Evolutionary conservation across 495 filamentous ascomycete genomes (phyloP).

Genomic region (Rostrohypoxylon terebratum): DNA sequence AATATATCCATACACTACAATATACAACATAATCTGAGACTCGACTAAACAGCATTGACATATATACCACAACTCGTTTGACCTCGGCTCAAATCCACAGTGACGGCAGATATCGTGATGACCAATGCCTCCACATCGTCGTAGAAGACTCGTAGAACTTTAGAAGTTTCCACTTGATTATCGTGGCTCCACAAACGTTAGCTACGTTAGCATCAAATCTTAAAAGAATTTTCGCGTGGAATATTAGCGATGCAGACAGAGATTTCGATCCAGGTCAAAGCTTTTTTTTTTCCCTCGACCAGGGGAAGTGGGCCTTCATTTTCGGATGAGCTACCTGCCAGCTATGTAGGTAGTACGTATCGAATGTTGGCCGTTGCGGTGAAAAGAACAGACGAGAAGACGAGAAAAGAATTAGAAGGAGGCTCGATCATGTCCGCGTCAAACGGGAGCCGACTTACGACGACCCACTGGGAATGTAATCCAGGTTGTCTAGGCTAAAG

Average conservation of each 20-base stretch:
- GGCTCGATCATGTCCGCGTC: conserved; percentile 25
- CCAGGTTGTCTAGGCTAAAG: conserved; percentile 29
- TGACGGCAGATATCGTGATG: conserved; percentile 7
- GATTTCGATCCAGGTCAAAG: conserved; percentile 41
- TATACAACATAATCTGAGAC: not conserved
- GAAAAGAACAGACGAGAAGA: conserved; percentile 24
- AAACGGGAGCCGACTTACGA: conserved; percentile 20
- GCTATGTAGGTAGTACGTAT: conserved; percentile 31
- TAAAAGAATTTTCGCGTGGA: conserved; percentile 34
- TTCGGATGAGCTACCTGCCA: conserved; percentile 21
- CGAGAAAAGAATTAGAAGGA: conserved; percentile 19
- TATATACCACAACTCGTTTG: conserved; percentile 1
- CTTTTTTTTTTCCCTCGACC: conserved; percentile 26
- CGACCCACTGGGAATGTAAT: conserved; percentile 21
- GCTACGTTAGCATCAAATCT: conserved; percentile 25
- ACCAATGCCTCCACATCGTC: conserved; percentile 37
- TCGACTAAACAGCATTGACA: conserved; percentile 1
- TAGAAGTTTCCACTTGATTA: conserved; percentile 38
- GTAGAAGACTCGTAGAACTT: conserved; percentile 43
- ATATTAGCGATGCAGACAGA: conserved; percentile 41
- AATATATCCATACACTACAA: not conserved
- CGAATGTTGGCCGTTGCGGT: conserved; percentile 41
- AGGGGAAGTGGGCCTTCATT: conserved; percentile 40
- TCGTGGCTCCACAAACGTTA: conserved; percentile 42
- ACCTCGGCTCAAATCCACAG: conserved; percentile 18